Base-by-base conservation (phyloP, 768 basidiomycete genomes). In the Austroboletus festivus region DNA sequence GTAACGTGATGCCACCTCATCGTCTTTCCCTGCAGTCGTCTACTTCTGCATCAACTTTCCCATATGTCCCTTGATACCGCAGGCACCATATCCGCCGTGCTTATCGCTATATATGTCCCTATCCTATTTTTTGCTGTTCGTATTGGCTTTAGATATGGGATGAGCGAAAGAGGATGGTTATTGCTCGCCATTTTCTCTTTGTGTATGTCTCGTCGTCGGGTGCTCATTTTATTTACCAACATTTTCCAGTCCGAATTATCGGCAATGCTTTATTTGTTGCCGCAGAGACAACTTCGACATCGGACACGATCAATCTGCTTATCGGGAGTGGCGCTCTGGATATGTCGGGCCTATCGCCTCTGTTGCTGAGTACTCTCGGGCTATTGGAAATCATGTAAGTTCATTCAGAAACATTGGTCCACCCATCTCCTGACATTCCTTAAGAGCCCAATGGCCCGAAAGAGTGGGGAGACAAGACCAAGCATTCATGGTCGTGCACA, bases 91-190 rank as follows among this genome's bases (percentile, higher is more conserved):
- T 75, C 83, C 26, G 79, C 79, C 2, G 81, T 79, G 6, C 72
- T 79, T 54, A 70, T 88, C 38, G 78, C 66, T 13, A 76, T 82
- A 51, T 87, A 85, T 63, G 58, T 75, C 23, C 86, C 83, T 22
- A 62, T 86, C 56, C 62, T 77, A 19, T 51, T 70, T 44, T 44
- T 82, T 31, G 71, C 79, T 1, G 24, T 75, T 41, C 60, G 73
- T 35, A 63, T 84, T 40, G 65, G 74, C 41, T 58, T 73, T 42
- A 78, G 73, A 26, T 81, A 86, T 71, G 79, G 84, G 55, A 64
- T 77, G 48, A 71, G 75, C 37, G 77, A 82, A 62, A 79, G 75
- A 24, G 85, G 82, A 50, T 88, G 83, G 83, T 63, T 86, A n/a
- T 78, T 79, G 53, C 71, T 86, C n/a, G 71, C 78, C 38, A 65